A percentile compares a stretch with the other conserved stretches of the same genome.
Evolutionary conservation across 345 rosid genomes (phyloP).

Genomic region (Cochlearia excelsa): DNA sequence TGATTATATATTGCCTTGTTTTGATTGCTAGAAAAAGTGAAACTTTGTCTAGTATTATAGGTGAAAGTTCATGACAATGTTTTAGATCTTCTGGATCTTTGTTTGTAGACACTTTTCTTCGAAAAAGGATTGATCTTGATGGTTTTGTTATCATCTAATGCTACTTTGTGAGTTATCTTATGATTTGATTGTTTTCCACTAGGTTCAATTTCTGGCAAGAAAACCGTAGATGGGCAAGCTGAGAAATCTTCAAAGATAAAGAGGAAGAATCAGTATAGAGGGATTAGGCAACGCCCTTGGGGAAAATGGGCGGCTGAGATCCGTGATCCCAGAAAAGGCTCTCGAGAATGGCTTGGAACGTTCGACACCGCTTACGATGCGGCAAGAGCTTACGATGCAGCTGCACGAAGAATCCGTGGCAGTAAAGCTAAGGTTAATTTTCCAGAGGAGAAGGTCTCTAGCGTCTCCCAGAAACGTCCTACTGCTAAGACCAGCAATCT

Average conservation of each 20-base stretch:
- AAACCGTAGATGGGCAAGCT: conserved; percentile 50
- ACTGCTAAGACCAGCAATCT: conserved; percentile 42
- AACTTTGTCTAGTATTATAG: not conserved
- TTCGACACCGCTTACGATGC: conserved; percentile 98
- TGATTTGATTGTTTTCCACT: conserved; percentile 25
- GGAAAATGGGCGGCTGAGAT: conserved; percentile 99
- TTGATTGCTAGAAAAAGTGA: not conserved
- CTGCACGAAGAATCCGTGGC: conserved; percentile 85
- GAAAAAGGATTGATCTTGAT: conserved; percentile 9
- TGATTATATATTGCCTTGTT: too few species aligned
- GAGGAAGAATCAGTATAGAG: conserved; percentile 91
- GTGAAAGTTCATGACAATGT: not conserved
- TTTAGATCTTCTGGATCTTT: conserved; percentile 20
- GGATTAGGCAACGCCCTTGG: conserved; percentile 98
- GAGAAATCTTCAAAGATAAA: conserved; percentile 71
- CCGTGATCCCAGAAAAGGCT: conserved; percentile 94
- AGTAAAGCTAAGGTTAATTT: conserved; percentile 75
- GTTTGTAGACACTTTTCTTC: conserved; percentile 6
- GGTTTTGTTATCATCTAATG: conserved; percentile 14
- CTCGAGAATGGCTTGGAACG: conserved; percentile 95
- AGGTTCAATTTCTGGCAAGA: conserved; percentile 50
- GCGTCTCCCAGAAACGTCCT: conserved; percentile 43
- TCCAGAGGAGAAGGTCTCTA: conserved; percentile 50
- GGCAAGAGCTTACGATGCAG: conserved; percentile 87
- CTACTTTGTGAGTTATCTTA: conserved; percentile 8